These are phyloP conservation scores for Fusarium poae DNA, from an alignment of 2,329 filamentous ascomycete genomes.

Conservation along the genomic window DNA sequence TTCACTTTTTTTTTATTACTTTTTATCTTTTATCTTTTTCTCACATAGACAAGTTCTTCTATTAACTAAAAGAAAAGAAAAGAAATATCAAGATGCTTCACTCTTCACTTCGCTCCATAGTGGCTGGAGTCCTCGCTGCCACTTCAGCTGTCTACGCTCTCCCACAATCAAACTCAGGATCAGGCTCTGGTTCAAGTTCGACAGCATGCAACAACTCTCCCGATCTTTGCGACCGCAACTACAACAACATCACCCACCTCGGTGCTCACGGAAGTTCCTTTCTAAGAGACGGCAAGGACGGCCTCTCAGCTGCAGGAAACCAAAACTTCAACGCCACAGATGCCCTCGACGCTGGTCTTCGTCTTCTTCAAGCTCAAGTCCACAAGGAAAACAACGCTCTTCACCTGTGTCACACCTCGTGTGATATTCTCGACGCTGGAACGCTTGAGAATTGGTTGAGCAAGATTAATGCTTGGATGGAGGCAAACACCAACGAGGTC, in stretches of 20 bases:
- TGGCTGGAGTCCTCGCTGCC: slow-evolving; percentile 41
- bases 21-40: background rate
- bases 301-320: slow-evolving; percentile 75
- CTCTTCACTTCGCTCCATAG: slow-evolving; percentile 41
- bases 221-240: slow-evolving; percentile 75
- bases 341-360: slow-evolving; percentile 77
- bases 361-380: slow-evolving; percentile 78
- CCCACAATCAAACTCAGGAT: slow-evolving; percentile 42
- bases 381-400: slow-evolving; percentile 71
- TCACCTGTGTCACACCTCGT: slow-evolving; percentile 78
- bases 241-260: slow-evolving; percentile 82
- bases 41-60: slow-evolving; percentile 1
- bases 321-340: slow-evolving; percentile 80
- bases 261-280: slow-evolving; percentile 83
- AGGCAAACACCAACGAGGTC: slow-evolving; percentile 77
- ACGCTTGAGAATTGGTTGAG: slow-evolving; percentile 72
- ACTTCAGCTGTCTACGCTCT: slow-evolving; percentile 44
- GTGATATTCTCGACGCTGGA: slow-evolving; percentile 77
- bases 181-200: slow-evolving; percentile 37
- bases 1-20: background rate
- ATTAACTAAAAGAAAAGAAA: background rate
- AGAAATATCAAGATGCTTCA: slow-evolving; percentile 36
- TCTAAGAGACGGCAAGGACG: slow-evolving; percentile 70
- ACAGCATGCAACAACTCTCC: slow-evolving; percentile 85
- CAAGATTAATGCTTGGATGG: slow-evolving; percentile 76